A percentile compares a stretch with the other conserved stretches of the same genome.
phyloP scores from a whole-genome alignment of 176 grass and related monocot genomes.

The Triticum timopheevii region DNA sequence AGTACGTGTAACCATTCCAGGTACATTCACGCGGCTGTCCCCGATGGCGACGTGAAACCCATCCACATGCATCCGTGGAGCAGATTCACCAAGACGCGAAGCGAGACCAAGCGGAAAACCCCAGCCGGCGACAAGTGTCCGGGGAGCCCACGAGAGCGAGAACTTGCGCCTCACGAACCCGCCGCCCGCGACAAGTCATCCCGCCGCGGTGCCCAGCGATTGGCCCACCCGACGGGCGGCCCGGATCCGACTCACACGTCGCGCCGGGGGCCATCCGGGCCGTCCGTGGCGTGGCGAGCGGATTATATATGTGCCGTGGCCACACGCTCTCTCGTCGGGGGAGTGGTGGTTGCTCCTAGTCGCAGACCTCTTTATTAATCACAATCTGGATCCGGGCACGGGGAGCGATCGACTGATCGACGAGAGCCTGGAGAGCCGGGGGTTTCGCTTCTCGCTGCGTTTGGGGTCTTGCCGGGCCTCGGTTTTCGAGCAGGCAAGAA shows the following conservation, averaged over 20 bases:
- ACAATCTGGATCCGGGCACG: conserved; percentile 8
- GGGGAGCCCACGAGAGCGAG: conserved; percentile 15
- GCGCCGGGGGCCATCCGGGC: not conserved
- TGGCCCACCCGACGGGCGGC: not conserved
- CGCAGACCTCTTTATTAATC: not conserved
- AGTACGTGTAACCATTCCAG: not conserved
- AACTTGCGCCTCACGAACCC: conserved; percentile 28
- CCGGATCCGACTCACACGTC: not conserved
- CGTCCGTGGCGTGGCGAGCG: not conserved
- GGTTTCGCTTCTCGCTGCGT: not conserved
- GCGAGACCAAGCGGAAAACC: not conserved
- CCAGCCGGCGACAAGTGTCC: conserved; percentile 16
- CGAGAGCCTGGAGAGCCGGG: not conserved
- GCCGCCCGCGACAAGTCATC: conserved; percentile 25
- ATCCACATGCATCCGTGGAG: conserved; percentile 24
- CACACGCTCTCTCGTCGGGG: not conserved
- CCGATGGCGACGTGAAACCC: conserved; percentile 24
- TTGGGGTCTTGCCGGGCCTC: not conserved
- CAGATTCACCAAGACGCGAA: not conserved
- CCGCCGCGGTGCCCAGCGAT: not conserved
- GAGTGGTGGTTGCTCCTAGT: conserved; percentile 12
- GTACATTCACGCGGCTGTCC: not conserved
- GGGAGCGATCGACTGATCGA: not conserved
- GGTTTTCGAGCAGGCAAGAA: conserved; percentile 25
- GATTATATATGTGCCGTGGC: conserved; percentile 28